Base-by-base conservation (phyloP, 1,284 basidiomycete species). In the Naganishia albida region DNA sequence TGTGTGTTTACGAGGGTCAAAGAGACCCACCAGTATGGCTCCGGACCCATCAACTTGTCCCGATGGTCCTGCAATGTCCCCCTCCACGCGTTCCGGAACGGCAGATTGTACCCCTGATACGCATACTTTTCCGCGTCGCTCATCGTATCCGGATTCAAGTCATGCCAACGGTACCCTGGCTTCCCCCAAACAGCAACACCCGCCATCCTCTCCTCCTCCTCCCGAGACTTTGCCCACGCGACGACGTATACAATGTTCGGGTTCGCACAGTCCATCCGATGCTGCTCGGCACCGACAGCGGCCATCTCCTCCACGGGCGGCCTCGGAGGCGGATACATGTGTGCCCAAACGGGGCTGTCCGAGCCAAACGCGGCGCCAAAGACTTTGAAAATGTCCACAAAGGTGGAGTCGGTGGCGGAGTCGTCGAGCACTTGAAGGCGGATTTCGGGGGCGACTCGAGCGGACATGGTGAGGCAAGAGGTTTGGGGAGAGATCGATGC, bases 81-180 rank as follows among this genome's bases (percentile, higher is more conserved):
- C 46, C 53, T 25, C 26, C 46, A 64, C 34, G 26, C 38, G 34
- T 64, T 64, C 46, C 43, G 23, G 42, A 56, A 64, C 39, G 20
- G 23, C 53, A 64, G 15, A 39, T 64, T 50, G 10, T 56, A 49
- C 15, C 63, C 63, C n/a, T 26, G n/a, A 57, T 55, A 50, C 53
- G 63, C 63, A 23, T 64, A 26, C 38, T 49, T 46, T n/a, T 46
- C 53, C 26, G 56, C 63, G 18, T 56, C 34, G 18, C 39, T 49
- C 63, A 64, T 64, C 38, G 50, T 23, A 39, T 43, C 26, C 23
- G 38, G 26, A 10, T 40, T 15, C 20, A 43, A 20, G 2, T 30
- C 20, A 18, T 39, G n/a, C 39, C 34, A 53, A n/a, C 63, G 53
- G 23, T 56, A 64, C 48, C 63, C 63, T 0, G 53, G 63, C 46